Evolutionary conservation across 148 eudicot genomes (phyloP), one percentile per base, ranked within the genome.

Genomic region (Mesembryanthemum crystallinum): DNA sequence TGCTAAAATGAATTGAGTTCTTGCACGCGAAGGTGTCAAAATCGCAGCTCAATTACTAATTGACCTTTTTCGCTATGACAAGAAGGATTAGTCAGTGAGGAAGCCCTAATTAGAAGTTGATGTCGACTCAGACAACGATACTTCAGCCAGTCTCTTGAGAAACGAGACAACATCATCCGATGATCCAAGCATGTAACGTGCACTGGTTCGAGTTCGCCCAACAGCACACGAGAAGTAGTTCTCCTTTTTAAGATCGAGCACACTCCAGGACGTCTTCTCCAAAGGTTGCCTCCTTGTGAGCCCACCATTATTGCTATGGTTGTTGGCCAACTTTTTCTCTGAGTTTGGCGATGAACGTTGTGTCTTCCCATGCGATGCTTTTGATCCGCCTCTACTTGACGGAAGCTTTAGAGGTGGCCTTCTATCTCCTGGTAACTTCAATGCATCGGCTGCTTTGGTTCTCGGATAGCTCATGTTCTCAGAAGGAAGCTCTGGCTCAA

Each of bases 141-240:
- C 86, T 66, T 81, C 86, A 23, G 89, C 81, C 75, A 90, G 69
- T 51, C 82, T 90, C 70, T 76, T 85, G 51, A 95, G 77, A 69
- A 92, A 88, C 8, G 86, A 76, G 68, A 92, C 94, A 0, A 95
- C 99, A 43, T 95, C 96, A 69, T 90, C 97, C 0, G 99, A 86
- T 13, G 91, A 82, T 47, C 79, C 84, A 32, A 95, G 87, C 39
- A 84, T 81, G 69, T 95, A 92, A 43, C 99, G 83, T 63, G 99
- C 97, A 23, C 88, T 90, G 7, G 99, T 90, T 27, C 99, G 91
- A 52, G 86, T 85, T 43, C 97, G 84, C 42, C 99, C 94, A 17
- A 95, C 97, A 0, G 99, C 87, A 57, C 97, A 92, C 1, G 99
- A 95, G 81, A 95, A 95, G 82, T 95, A 95, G 70, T 95, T 91